A percentile compares a stretch with the other conserved stretches of the same genome.
These are phyloP conservation scores for Zelonia costaricensis DNA, from an alignment of 208 protist species.

Conservation along the genomic window DNA sequence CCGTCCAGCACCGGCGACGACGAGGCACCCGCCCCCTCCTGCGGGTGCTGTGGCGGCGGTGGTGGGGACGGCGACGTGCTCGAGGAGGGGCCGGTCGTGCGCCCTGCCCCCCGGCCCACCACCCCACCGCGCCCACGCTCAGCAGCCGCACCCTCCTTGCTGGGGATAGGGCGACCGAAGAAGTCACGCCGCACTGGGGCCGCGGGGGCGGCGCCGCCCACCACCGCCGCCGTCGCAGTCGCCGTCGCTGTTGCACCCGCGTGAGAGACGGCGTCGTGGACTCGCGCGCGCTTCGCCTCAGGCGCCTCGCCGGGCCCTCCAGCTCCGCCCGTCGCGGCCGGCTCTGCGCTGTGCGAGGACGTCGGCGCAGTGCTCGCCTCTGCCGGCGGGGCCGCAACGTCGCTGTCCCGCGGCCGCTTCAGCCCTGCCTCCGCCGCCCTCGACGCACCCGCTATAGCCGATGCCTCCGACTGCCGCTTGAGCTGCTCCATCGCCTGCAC, in stretches of 20 bases:
- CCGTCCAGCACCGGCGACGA: constrained; percentile 1
- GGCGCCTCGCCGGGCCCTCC: too few species aligned
- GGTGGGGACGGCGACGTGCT: not conserved
- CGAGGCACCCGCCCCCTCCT: not conserved
- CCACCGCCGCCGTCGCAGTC: not conserved
- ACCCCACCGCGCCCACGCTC: too few species aligned
- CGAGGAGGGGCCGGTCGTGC: not conserved
- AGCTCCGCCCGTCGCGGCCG: too few species aligned
- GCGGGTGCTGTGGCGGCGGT: not conserved
- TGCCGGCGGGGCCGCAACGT: not conserved
- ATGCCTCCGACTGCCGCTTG: not conserved
- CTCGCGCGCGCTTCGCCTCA: too few species aligned
- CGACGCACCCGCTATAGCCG: not conserved
- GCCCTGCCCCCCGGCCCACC: too few species aligned
- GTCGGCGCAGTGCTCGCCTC: too few species aligned
- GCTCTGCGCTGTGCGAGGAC: too few species aligned
- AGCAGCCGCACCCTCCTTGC: not conserved
- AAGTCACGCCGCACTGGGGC: constrained; percentile 51
- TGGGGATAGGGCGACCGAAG: constrained; percentile 59
- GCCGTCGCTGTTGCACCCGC: too few species aligned
- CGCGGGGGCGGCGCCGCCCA: not conserved
- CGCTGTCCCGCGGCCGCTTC: constrained; percentile 4
- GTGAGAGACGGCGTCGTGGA: too few species aligned
- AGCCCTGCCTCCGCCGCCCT: not conserved
- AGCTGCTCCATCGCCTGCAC: constrained; percentile 16